These are phyloP conservation scores for Lagenaria siceraria DNA, from an alignment of 306 rosid genomes.

Conservation along the genomic window DNA sequence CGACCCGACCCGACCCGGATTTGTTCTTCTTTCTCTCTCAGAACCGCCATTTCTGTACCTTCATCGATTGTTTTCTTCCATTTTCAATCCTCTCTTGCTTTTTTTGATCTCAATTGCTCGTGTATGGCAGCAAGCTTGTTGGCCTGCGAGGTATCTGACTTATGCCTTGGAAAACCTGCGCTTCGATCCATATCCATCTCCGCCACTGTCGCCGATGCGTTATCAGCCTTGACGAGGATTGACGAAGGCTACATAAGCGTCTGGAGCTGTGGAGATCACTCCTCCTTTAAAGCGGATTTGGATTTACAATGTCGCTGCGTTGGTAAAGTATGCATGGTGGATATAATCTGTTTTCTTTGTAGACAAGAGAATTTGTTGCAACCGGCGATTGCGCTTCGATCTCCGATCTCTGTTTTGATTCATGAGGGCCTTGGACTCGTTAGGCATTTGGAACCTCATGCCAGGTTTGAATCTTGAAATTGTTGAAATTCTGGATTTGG, in stretches of 20 bases:
- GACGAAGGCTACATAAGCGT: conserved; percentile 42
- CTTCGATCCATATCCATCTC: conserved; percentile 42
- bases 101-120: not conserved
- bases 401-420: conserved; percentile 35
- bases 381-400: conserved; percentile 41
- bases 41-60: not conserved
- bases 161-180: conserved; percentile 84
- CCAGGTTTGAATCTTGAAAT: conserved; percentile 31
- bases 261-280: conserved; percentile 57
- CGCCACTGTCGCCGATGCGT: conserved; percentile 58
- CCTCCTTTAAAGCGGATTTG: conserved; percentile 8
- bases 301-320: conserved; percentile 36
- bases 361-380: conserved; percentile 26
- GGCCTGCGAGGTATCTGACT: conserved; percentile 47
- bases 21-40: not conserved
- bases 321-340: conserved; percentile 59
- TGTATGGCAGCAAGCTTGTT: conserved; percentile 71
- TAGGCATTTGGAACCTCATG: conserved; percentile 47
- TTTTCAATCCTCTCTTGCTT: not conserved
- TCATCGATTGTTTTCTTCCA: not conserved
- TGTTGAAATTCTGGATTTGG: not conserved
- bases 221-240: conserved; percentile 30
- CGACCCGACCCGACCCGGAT: not conserved
- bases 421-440: conserved; percentile 16
- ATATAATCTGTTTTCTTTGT: conserved; percentile 51